Conservation (phyloP, 192 early-diverging fungal species). For the Backusella morwellensis region DNA sequence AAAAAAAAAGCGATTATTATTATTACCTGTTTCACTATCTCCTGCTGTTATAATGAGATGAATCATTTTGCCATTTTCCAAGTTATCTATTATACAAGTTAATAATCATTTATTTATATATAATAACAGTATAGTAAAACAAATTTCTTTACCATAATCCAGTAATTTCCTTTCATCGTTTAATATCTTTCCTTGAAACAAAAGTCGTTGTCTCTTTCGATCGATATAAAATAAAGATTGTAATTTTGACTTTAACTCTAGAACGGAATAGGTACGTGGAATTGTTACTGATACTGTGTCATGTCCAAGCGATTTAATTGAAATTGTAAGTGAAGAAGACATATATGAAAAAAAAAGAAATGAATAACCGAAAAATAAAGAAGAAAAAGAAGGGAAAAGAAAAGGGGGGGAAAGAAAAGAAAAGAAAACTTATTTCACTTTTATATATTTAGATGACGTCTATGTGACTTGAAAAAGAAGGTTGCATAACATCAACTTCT, state of each 20-base stretch:
- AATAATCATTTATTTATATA: neutral
- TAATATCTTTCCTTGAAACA: constrained; percentile 46
- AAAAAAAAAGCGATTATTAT: neutral
- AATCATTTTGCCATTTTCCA: constrained; percentile 17
- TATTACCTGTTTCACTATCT: neutral
- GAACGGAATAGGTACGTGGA: constrained; percentile 37
- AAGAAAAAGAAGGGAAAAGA: neutral
- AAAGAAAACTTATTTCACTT: neutral
- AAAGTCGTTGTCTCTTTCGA: constrained; percentile 43
- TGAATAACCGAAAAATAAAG: neutral
- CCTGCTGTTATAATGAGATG: constrained; percentile 10
- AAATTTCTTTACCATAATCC: constrained; percentile 38
- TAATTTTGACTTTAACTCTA: constrained; percentile 42
- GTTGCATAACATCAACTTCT: neutral
- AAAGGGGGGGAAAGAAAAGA: neutral
- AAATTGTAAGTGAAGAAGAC: neutral
- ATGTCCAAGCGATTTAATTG: constrained; percentile 25
- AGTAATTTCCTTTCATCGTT: constrained; percentile 41
- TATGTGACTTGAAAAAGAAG: neutral
- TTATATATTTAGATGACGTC: constrained; percentile 4
- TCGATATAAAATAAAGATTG: constrained; percentile 37
- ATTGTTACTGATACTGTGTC: constrained; percentile 39
- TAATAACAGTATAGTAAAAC: neutral
- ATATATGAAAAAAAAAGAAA: neutral
- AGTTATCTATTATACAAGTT: constrained; percentile 11